These are phyloP conservation scores for Verticillium dahliae DNA, from an alignment of 2,329 filamentous ascomycete species.

Conservation along the genomic window DNA sequence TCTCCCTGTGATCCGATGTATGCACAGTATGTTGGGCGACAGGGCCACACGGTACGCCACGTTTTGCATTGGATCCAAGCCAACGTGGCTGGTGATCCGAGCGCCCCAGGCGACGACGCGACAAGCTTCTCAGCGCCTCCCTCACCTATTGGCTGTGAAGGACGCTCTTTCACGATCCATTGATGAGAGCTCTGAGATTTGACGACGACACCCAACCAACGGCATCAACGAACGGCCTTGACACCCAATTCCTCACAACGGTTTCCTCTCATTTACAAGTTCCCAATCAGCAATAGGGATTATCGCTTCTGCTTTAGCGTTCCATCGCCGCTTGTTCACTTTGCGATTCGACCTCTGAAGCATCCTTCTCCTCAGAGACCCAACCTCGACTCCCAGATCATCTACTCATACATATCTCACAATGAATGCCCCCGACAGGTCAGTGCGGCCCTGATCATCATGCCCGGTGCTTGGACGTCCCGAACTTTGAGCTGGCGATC, in stretches of 20 bases:
- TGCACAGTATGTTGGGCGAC: no score
- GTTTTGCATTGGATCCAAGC: not conserved
- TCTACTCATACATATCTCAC: not conserved
- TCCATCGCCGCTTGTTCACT: not conserved
- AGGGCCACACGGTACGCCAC: not conserved
- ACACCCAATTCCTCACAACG: not conserved
- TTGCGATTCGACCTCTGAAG: not conserved
- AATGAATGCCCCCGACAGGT: slow-evolving; percentile 7
- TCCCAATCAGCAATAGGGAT: no score
- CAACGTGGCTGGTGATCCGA: not conserved
- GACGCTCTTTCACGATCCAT: not conserved
- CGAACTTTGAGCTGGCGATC: no score
- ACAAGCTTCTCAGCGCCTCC: not conserved
- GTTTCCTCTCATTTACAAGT: no score
- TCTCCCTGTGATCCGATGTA: no score
- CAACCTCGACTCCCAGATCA: not conserved
- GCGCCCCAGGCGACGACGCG: not conserved
- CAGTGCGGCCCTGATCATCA: not conserved
- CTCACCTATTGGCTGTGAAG: not conserved
- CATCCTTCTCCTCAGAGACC: not conserved
- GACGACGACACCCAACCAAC: not conserved
- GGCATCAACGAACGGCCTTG: not conserved
- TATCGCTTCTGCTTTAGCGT: not conserved
- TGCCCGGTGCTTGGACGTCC: not conserved
- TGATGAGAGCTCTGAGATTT: not conserved